These are phyloP conservation scores for Juglanconis sp. DNA, from an alignment of 2,329 filamentous ascomycete species.

Conservation along the genomic window DNA sequence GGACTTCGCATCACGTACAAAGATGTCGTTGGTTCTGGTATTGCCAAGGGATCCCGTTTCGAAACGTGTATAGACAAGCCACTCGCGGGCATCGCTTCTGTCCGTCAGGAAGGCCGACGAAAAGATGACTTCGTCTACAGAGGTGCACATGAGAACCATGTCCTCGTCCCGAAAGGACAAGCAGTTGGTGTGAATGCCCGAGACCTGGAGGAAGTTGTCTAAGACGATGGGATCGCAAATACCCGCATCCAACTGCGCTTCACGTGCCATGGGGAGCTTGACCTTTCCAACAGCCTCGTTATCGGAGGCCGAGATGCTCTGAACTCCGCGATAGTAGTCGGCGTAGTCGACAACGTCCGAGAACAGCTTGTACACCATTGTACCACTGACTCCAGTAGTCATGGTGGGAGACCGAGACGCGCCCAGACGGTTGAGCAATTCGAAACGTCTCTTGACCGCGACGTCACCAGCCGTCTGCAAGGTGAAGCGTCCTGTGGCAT, in stretches of 20 bases:
- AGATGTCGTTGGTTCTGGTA: too few relatives aligned
- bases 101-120: conserved; percentile 1
- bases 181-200: conserved; percentile 36
- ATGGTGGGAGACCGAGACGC: too few relatives aligned
- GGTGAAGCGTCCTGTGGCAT: not conserved
- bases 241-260: too few relatives aligned
- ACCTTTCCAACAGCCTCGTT: conserved; percentile 12
- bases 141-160: conserved; percentile 24
- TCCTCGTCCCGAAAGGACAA: conserved; percentile 20
- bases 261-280: too few relatives aligned
- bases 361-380: too few relatives aligned
- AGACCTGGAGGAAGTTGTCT: conserved; percentile 33
- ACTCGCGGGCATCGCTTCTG: not conserved
- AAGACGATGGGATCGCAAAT: conserved; percentile 13
- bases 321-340: too few relatives aligned
- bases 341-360: too few relatives aligned
- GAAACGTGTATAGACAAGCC: conserved; percentile 14
- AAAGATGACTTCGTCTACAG: conserved; percentile 21
- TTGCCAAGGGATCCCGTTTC: too few relatives aligned
- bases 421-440: too few relatives aligned
- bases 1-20: too few relatives aligned
- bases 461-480: not conserved
- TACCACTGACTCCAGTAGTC: too few relatives aligned
- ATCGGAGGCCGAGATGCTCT: not conserved
- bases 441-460: not conserved